phyloP scores from a whole-genome alignment of 106 monocot genomes.

The Narthecium ossifragum region DNA sequence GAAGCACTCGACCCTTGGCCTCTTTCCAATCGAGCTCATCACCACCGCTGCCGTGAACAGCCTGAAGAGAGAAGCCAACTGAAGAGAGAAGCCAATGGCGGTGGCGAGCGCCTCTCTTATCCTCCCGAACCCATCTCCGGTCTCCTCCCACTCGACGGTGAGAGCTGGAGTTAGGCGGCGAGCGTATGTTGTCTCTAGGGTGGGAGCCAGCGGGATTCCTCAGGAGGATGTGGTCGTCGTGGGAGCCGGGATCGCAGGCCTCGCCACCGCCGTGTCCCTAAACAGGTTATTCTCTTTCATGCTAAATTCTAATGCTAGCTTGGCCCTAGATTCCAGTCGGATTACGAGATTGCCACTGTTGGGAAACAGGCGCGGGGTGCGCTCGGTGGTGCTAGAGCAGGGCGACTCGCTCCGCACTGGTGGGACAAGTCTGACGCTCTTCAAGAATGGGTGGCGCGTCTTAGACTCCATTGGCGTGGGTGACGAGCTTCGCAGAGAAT shows the following conservation, averaged over 20 bases:
- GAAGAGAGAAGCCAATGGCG: too few relatives aligned
- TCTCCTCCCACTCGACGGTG: not conserved
- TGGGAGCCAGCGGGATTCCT: not conserved
- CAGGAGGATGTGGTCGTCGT: conserved; percentile 66
- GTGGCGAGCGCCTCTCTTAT: conserved; percentile 3
- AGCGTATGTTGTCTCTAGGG: not conserved
- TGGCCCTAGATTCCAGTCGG: too few relatives aligned
- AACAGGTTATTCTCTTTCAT: conserved; percentile 10
- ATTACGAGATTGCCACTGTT: not conserved
- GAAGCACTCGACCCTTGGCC: not conserved
- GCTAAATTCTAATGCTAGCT: not conserved
- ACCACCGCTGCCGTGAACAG: not conserved
- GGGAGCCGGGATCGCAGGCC: conserved; percentile 91
- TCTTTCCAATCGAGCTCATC: not conserved
- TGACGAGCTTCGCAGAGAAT: conserved; percentile 62
- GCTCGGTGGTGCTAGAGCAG: conserved; percentile 78
- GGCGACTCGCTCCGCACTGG: conserved; percentile 73
- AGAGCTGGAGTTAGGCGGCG: not conserved
- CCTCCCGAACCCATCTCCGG: conserved; percentile 1
- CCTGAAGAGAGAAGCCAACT: too few relatives aligned
- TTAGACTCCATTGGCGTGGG: conserved; percentile 76
- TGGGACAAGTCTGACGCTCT: conserved; percentile 88
- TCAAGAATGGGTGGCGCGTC: conserved; percentile 91
- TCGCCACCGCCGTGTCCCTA: conserved; percentile 79
- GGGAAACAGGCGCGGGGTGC: conserved; percentile 52